phyloP scores from a whole-genome alignment of 163 green algal genomes.

The Chlorella variabilis region DNA sequence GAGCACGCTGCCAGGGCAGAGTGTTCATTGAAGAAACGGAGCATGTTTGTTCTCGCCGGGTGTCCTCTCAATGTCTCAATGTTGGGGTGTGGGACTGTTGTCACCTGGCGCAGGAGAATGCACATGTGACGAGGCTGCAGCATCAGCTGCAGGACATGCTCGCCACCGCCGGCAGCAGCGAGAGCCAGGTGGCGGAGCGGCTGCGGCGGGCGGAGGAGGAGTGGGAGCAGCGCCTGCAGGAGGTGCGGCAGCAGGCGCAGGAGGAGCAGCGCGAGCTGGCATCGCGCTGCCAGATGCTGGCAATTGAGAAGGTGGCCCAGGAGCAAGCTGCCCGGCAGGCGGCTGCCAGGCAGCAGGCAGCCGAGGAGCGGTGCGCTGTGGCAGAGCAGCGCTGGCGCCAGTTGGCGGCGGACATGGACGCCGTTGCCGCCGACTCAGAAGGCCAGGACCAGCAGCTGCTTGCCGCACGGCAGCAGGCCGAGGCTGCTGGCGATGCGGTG shows the following conservation, averaged over 20 bases:
- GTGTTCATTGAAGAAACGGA: no score
- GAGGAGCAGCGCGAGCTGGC: neutral
- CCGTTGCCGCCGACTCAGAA: neutral
- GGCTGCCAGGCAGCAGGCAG: neutral
- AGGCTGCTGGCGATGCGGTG: neutral
- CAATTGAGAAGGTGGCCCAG: conserved; percentile 4
- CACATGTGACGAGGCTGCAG: neutral
- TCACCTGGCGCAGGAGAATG: conserved; percentile 30
- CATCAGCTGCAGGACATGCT: neutral
- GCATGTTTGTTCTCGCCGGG: no score
- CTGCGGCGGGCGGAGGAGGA: neutral
- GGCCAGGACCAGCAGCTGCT: neutral
- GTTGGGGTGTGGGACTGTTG: no score
- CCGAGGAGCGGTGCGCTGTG: neutral
- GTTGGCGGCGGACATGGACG: conserved; percentile 10
- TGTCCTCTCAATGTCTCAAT: no score
- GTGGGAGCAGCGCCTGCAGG: conserved; percentile 9
- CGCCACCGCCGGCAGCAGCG: neutral
- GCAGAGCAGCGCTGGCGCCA: conserved; percentile 7
- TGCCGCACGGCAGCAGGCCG: neutral
- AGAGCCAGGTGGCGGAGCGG: neutral
- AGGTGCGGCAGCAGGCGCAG: neutral
- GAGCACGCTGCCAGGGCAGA: no score
- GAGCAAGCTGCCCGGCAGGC: conserved; percentile 24
- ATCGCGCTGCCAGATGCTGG: conserved; percentile 8